These are phyloP conservation scores for Cystofilobasidium bisporidii DNA, from an alignment of 768 basidiomycete genomes.

Conservation along the genomic window DNA sequence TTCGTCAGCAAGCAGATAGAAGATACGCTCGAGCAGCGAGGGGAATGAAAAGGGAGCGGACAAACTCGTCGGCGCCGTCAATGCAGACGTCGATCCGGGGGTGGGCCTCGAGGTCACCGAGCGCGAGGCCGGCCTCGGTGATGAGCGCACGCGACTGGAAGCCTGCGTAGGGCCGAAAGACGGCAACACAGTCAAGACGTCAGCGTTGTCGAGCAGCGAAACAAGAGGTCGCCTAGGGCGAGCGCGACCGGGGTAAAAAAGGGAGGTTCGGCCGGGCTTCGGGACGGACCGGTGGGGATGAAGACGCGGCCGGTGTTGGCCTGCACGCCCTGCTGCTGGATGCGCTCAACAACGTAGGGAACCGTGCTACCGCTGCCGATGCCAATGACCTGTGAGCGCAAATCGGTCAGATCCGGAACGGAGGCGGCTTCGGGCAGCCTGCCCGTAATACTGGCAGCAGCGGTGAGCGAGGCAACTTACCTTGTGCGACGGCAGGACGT, in stretches of 20 bases:
- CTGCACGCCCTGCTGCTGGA: conserved; percentile 67
- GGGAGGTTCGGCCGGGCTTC: no score
- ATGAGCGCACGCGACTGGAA: conserved; percentile 97
- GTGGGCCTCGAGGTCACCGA: conserved; percentile 85
- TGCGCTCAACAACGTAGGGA: conserved; percentile 91
- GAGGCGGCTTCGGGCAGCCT: no score
- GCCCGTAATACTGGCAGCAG: no score
- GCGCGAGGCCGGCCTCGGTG: conserved; percentile 59
- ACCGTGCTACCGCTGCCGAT: conserved; percentile 79
- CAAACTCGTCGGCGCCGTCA: conserved; percentile 94
- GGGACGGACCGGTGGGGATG: conserved; percentile 65
- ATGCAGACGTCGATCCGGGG: conserved; percentile 88
- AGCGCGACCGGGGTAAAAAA: no score
- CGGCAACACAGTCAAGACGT: no score
- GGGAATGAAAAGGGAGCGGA: no score
- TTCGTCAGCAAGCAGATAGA: no score
- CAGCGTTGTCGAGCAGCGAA: no score
- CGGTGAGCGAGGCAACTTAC: conserved; percentile 45
- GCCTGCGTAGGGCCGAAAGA: no score
- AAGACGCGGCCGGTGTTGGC: conserved; percentile 74
- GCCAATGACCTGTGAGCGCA: conserved; percentile 79
- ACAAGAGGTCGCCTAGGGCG: no score
- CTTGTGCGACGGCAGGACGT: conserved; percentile 72
- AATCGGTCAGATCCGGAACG: no score
- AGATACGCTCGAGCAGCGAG: no score